A percentile compares a stretch with the other conserved stretches of the same genome.
Conservation (phyloP, 2,329 filamentous ascomycete species). For the Trematosphaeria pertusa region DNA sequence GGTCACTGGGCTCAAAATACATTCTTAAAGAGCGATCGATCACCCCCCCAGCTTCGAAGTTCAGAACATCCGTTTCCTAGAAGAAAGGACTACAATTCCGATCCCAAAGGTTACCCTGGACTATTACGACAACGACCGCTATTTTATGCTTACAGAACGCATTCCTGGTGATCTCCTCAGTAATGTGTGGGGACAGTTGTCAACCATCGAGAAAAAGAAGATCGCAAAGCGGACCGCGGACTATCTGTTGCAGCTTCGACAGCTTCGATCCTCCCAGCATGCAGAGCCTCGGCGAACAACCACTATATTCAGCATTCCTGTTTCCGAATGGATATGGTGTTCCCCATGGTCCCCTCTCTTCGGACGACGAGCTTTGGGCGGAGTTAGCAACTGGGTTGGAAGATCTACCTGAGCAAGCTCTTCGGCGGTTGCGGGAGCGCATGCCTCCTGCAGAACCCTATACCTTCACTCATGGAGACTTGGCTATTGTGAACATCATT, state of each 20-base stretch:
- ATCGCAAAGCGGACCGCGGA: conserved; percentile 1
- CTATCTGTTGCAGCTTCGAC: conserved; percentile 3
- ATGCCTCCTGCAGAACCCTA: conserved; percentile 24
- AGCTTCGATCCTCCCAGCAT: conserved; percentile 2
- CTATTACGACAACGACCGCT: no score
- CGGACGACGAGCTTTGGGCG: conserved; percentile 3
- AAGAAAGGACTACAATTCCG: no score
- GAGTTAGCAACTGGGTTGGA: conserved; percentile 1
- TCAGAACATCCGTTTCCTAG: no score
- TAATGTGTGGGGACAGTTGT: not conserved
- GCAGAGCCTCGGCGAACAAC: conserved; percentile 1
- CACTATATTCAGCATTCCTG: conserved; percentile 5
- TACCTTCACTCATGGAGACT: conserved; percentile 50
- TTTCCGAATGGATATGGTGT: conserved; percentile 3
- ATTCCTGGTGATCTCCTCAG: not conserved
- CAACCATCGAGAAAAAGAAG: not conserved
- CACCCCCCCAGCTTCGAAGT: no score
- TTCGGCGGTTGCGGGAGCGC: not conserved
- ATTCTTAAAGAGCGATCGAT: no score
- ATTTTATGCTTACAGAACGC: conserved; percentile 1
- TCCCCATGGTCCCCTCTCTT: conserved; percentile 6
- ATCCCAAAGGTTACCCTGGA: no score
- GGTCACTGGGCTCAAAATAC: no score
- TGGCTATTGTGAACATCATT: conserved; percentile 49
- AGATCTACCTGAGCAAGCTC: conserved; percentile 1